Conservation (phyloP, 2,329 filamentous ascomycete species). For the Massarina eburnea region DNA sequence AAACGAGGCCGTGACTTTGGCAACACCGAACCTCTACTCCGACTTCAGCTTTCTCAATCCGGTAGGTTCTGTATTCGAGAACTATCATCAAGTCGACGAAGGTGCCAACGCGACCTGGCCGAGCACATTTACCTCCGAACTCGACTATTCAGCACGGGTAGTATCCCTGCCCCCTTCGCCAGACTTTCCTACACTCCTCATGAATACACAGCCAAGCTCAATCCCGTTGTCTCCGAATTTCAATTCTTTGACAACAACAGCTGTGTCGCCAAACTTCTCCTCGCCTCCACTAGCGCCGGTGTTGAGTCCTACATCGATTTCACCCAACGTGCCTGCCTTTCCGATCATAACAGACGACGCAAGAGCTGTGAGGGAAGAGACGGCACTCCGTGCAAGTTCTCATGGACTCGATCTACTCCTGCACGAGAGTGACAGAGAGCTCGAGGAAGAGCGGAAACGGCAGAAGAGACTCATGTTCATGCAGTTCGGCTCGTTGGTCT, state of each 20-base stretch:
- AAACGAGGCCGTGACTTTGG: slow-evolving; percentile 7
- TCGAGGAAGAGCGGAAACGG: slow-evolving; percentile 17
- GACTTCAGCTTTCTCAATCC: slow-evolving; percentile 25
- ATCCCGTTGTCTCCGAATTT: slow-evolving; percentile 11
- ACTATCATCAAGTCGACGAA: slow-evolving; percentile 29
- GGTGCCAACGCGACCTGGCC: slow-evolving; percentile 26
- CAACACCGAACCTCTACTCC: slow-evolving; percentile 16
- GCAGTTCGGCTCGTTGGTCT: slow-evolving; percentile 10
- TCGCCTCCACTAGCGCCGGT: background rate
- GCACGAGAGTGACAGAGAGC: slow-evolving; percentile 4
- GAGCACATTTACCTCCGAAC: slow-evolving; percentile 3
- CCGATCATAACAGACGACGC: background rate
- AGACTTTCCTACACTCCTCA: slow-evolving; percentile 19
- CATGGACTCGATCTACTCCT: background rate
- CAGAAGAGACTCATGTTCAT: slow-evolving; percentile 23
- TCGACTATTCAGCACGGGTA: background rate
- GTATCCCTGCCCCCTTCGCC: slow-evolving; percentile 17
- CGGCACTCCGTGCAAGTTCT: background rate
- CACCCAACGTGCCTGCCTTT: slow-evolving; percentile 4
- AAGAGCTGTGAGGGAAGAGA: background rate
- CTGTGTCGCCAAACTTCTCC: slow-evolving; percentile 12
- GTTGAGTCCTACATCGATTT: background rate
- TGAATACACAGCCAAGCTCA: slow-evolving; percentile 7
- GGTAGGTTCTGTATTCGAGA: slow-evolving; percentile 23
- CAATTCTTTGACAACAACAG: background rate